Conservation (phyloP, 2,329 filamentous ascomycete genomes). For the Lachnellula willkommii region DNA sequence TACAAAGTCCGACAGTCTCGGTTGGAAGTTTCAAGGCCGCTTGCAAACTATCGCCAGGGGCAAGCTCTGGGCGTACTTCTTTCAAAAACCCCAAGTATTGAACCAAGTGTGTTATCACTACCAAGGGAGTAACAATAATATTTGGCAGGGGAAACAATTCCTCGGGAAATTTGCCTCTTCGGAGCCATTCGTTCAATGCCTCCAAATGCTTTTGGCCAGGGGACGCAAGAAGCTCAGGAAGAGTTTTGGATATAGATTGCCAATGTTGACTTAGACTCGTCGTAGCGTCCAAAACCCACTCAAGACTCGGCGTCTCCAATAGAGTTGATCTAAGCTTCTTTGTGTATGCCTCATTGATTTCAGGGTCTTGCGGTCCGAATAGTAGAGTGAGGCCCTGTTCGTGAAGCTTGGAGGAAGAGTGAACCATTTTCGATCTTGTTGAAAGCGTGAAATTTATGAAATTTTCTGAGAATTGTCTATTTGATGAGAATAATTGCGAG, state of each 20-base stretch:
- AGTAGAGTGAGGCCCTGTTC: background rate
- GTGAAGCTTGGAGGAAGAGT: background rate
- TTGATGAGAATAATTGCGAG: background rate
- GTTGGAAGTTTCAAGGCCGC: background rate
- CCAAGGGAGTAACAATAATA: constrained; percentile 34
- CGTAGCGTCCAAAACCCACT: constrained; percentile 21
- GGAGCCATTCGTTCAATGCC: constrained; percentile 16
- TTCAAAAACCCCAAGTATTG: constrained; percentile 27
- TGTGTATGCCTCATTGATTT: background rate
- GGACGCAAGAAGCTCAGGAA: constrained; percentile 16
- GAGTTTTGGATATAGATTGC: constrained; percentile 8
- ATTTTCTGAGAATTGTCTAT: background rate
- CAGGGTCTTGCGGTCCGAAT: constrained; percentile 4
- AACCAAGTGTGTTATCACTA: constrained; percentile 35
- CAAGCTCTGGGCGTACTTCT: background rate
- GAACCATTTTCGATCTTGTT: background rate
- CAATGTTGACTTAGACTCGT: constrained; percentile 16
- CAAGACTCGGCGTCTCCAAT: background rate
- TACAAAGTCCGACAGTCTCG: constrained; percentile 36
- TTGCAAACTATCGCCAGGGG: background rate
- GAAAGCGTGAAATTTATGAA: background rate
- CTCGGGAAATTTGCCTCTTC: constrained; percentile 10
- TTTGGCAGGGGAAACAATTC: constrained; percentile 25
- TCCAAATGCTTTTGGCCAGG: constrained; percentile 8
- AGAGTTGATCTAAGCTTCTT: constrained; percentile 1